Percentiles rank a stretch among this genome's conserved stretches.
Conservation (phyloP, 1,284 basidiomycete species). For the Cryptococcus sp. region DNA sequence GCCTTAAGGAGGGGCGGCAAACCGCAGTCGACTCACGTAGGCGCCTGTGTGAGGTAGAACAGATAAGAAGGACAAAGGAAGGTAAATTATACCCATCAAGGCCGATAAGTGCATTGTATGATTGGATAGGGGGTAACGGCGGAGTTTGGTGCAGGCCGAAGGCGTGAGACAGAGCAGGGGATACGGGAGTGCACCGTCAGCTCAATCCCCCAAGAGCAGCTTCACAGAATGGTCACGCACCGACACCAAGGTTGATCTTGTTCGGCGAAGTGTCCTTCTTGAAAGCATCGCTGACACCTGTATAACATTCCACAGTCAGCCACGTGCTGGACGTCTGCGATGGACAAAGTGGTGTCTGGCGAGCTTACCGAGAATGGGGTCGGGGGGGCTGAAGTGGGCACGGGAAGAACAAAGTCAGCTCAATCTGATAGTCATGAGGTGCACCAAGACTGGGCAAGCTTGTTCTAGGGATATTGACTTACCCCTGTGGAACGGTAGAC, state of each 20-base stretch:
- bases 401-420: background rate
- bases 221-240: conserved; percentile 53
- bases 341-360: background rate
- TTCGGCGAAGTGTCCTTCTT: conserved; percentile 82
- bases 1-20: background rate
- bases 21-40: conserved; percentile 32
- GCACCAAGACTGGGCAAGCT: background rate
- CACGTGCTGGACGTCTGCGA: background rate
- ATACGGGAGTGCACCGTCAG: background rate
- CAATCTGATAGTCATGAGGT: background rate
- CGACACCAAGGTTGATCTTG: conserved; percentile 95
- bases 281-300: conserved; percentile 39
- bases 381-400: conserved; percentile 19
- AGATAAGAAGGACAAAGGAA: background rate
- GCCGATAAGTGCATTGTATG: background rate
- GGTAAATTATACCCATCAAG: background rate
- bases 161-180: background rate
- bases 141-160: background rate
- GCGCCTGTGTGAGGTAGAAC: conserved; percentile 22
- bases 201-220: background rate
- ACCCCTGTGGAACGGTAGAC: conserved; percentile 32
- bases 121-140: background rate
- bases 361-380: conserved; percentile 35
- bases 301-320: background rate
- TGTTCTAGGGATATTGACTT: conserved; percentile 2